A percentile compares a stretch with the other conserved stretches of the same genome.
These are phyloP conservation scores for Harrya chromipes DNA, from an alignment of 768 basidiomycete genomes.

Conservation along the genomic window DNA sequence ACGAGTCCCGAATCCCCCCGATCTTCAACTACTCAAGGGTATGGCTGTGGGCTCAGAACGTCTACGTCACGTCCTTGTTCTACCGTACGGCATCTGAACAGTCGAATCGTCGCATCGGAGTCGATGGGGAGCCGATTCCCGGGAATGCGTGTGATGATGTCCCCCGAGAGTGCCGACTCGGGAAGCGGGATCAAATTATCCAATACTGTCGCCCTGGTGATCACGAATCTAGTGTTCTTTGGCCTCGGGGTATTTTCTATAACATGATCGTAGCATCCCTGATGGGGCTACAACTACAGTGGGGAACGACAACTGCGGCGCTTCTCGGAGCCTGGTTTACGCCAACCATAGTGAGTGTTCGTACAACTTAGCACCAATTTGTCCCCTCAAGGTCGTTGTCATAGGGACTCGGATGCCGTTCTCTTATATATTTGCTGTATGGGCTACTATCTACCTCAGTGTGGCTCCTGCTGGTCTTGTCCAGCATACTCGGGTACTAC, in stretches of 20 bases:
- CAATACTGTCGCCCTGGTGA: conserved; percentile 17
- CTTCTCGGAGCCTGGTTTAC: conserved; percentile 28
- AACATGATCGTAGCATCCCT: conserved; percentile 31
- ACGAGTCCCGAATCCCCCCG: conserved; percentile 24
- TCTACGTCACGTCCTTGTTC: conserved; percentile 14
- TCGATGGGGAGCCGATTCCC: background rate
- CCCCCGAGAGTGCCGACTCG: conserved; percentile 14
- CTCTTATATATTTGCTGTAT: conserved; percentile 30
- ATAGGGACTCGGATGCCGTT: conserved; percentile 36
- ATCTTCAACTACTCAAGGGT: conserved; percentile 25
- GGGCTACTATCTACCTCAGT: conserved; percentile 27
- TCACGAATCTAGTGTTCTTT: conserved; percentile 4
- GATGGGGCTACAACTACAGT: conserved; percentile 32
- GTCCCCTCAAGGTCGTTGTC: background rate
- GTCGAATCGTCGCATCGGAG: background rate
- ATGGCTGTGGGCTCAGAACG: conserved; percentile 18
- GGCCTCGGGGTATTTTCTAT: conserved; percentile 20
- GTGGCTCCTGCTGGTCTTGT: conserved; percentile 32
- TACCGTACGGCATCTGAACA: conserved; percentile 18
- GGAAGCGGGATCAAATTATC: conserved; percentile 15
- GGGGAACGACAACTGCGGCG: conserved; percentile 31
- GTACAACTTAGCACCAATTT: no score
- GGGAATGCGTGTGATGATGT: background rate
- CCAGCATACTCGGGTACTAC: conserved; percentile 27
- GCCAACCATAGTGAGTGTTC: conserved; percentile 26